Evolutionary conservation across 192 early-diverging fungal genomes (phyloP).

Genomic region (Bifiguratus adelaidae): DNA sequence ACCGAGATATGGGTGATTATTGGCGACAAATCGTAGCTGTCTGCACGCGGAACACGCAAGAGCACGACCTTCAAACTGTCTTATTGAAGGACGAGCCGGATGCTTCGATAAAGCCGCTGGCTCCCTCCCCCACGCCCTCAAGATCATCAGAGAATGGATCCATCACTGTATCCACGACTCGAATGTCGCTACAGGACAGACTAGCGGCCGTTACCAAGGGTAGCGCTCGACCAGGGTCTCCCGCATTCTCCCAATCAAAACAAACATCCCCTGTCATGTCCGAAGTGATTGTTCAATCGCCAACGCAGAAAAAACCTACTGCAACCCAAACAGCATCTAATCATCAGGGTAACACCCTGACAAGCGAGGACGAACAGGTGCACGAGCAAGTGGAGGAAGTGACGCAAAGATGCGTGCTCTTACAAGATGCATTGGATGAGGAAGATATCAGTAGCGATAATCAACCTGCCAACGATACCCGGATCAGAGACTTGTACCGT

Average conservation of each 20-base stretch:
- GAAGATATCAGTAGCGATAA: not conserved
- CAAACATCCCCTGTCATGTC: no score
- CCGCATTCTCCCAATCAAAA: no score
- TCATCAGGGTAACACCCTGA: not conserved
- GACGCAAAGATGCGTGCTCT: not conserved
- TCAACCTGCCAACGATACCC: not conserved
- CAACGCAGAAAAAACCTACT: not conserved
- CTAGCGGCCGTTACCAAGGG: conserved; percentile 17
- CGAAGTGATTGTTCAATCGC: not conserved
- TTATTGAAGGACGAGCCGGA: no score
- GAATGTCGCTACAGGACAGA: conserved; percentile 21
- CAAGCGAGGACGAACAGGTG: conserved; percentile 1
- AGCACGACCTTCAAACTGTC: no score
- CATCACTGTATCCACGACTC: conserved; percentile 10
- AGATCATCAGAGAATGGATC: not conserved
- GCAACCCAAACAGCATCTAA: not conserved
- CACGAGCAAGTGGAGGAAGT: conserved; percentile 6
- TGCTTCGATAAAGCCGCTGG: not conserved
- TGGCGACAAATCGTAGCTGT: conserved; percentile 12
- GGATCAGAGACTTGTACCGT: no score
- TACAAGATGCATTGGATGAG: no score
- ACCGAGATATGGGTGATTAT: conserved; percentile 12
- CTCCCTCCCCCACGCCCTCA: not conserved
- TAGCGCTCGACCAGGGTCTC: no score
- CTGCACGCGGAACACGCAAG: conserved; percentile 17